phyloP scores from a whole-genome alignment of 768 basidiomycete genomes.

The Russula sp. region DNA sequence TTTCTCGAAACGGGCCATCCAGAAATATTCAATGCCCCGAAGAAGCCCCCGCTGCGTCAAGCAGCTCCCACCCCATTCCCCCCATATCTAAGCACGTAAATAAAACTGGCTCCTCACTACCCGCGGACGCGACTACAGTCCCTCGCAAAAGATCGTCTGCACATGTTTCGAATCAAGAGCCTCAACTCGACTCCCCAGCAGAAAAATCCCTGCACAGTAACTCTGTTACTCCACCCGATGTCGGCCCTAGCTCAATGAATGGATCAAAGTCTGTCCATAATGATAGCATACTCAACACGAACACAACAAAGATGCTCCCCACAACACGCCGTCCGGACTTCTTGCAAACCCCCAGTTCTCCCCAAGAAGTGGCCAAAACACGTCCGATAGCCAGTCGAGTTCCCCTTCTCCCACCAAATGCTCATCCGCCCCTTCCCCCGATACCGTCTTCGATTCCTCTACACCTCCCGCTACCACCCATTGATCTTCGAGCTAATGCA shows the following conservation, averaged over 20 bases:
- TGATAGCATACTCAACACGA: background rate
- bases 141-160: background rate
- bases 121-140: background rate
- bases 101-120: background rate
- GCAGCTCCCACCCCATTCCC: background rate
- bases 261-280: background rate
- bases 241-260: background rate
- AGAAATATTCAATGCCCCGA: background rate
- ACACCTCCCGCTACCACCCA: background rate
- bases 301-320: background rate
- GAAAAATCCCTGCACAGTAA: background rate
- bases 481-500: background rate
- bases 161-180: background rate
- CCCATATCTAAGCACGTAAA: background rate
- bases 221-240: background rate
- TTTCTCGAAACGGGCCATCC: background rate
- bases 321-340: background rate
- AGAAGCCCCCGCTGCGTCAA: background rate
- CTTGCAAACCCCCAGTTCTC: background rate
- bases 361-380: background rate
- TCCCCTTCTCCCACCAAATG: background rate
- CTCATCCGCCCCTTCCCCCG: background rate
- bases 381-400: background rate
- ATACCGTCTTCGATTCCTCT: background rate
- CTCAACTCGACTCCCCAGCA: too few species aligned